Conservation (phyloP, 169 alveolate genomes). For the Plasmodium gonderi region DNA sequence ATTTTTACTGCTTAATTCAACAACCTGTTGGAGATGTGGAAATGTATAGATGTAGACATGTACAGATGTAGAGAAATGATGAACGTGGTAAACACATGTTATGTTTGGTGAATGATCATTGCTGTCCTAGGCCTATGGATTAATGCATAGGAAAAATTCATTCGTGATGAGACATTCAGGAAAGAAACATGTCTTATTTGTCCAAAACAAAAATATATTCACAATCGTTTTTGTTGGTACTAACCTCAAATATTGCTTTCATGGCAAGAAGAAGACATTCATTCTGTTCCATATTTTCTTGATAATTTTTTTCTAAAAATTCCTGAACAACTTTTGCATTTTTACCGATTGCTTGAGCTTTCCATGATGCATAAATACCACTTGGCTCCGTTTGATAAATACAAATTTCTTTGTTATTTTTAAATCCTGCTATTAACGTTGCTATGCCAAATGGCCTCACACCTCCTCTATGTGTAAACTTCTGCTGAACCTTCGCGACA, state of each 20-base stretch:
- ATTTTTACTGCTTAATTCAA: conserved; percentile 89
- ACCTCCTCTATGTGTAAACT: conserved; percentile 98
- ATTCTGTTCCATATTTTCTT: conserved; percentile 90
- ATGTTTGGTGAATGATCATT: too few species aligned
- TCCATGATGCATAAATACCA: conserved; percentile 98
- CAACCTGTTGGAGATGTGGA: conserved; percentile 81
- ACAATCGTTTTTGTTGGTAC: background rate
- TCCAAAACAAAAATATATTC: background rate
- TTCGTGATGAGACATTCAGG: too few species aligned
- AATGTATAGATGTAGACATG: background rate
- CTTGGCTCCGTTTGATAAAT: conserved; percentile 98
- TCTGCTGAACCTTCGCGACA: conserved; percentile 95
- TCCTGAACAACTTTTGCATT: conserved; percentile 96
- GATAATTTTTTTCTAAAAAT: conserved; percentile 94
- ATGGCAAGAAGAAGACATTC: conserved; percentile 93
- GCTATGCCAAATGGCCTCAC: conserved; percentile 99
- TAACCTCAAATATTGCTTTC: conserved; percentile 94
- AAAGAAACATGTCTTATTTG: background rate
- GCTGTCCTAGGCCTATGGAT: too few species aligned
- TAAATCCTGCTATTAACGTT: conserved; percentile 95
- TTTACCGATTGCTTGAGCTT: conserved; percentile 98
- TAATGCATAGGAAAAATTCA: too few species aligned
- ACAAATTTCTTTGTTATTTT: conserved; percentile 90
- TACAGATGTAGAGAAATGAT: background rate
- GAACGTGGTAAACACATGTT: background rate